Evolutionary conservation across 2,329 filamentous ascomycete species (phyloP), one percentile per base, ranked within the genome.

Genomic region (Arthrobotrys pseudoclavata): DNA sequence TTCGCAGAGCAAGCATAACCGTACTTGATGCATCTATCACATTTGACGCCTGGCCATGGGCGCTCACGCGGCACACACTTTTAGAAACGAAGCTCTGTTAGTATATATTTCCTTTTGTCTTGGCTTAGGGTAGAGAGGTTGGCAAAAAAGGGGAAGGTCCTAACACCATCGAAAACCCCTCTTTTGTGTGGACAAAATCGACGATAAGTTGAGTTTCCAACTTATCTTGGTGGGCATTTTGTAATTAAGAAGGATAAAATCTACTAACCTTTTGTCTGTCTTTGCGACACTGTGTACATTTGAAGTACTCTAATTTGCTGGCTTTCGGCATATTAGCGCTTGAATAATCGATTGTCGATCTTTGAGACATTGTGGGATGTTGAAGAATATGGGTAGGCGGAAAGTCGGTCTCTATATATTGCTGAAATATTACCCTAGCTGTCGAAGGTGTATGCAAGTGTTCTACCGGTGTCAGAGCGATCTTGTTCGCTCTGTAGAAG

Each of bases 41-140:
- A 78, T 72, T 78, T 78, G 12, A 71, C 75, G 24, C 69, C 75
- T 68, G 75, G 75, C 75, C 75, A 78, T 57, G 69, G 68, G n/a
- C 75, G 42, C 63, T 78, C 75, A 13, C 75, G 67, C 15, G 75
- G 75, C 15, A 72, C 68, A 55, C 75, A 78, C 75, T 78, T 66
- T 69, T 57, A 47, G 13, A 53, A 69, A 50, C 13, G 12, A 31
- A 72, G 40, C 13, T 52, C 26, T 29, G 67, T 78, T 71, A 71
- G 67, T 55, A 72, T 26, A 34, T 45, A n/a, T 77, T 70, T 76
- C 48, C 20, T 60, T 60, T 63, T 67, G 48, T 69, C 61, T 67
- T 70, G 63, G 66, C 57, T 52, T 60, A 26, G 34, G 18, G 60
- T 60, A 66, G 57, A 61, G 42, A 64, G n/a, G 57, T 62, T 76